Evolutionary conservation across 2,329 filamentous ascomycete species (phyloP), one percentile per base, ranked within the genome.

Genomic region (Penicillium glabrum): DNA sequence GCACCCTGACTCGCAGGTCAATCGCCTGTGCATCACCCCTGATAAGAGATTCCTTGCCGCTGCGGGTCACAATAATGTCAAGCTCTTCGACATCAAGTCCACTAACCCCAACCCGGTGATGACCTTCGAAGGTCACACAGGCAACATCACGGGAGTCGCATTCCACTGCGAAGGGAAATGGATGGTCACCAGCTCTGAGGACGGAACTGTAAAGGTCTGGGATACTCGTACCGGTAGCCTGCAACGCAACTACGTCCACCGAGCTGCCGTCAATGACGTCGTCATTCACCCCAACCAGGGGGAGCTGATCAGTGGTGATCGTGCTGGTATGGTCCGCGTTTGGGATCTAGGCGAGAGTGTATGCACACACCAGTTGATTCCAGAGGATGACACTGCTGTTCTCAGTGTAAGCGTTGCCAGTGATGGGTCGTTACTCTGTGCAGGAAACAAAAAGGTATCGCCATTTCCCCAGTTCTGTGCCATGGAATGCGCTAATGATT

Each of bases 241-340:
- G 53, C 95, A 99, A 77, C 86, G 95, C 53, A 96, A 93, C 76
- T 99, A 99, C 74, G 88, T 85, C 65, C 95, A 99, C 73, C 90
- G 89, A 52, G 88, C 87, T 33, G 87, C 95, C 0, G 95, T 93
- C 51, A 99, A 97, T 70, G 95, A 99, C 75, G 95, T 99, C 9
- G 95, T 98, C n/a, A 99, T 99, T 55, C 95, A 99, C 74, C 95
- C 95, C 0, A 99, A 99, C 72, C 95, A 99, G 79, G 95, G 93
- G 58, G 95, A 99, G 79, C 89, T 99, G 60, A 96, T 99, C 70
- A 96, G 91, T 73, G 97, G 93, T 73, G 95, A 99, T 73, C 87
- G 93, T 33, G 88, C 89, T 47, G 95, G 95, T 47, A 96, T 92
- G 73, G 91, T 99, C 58, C 83, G 93, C 41, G 90, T 99, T 61